Evolutionary conservation across 305 asterid species (phyloP).

Genomic region (Solanum hybrid): DNA sequence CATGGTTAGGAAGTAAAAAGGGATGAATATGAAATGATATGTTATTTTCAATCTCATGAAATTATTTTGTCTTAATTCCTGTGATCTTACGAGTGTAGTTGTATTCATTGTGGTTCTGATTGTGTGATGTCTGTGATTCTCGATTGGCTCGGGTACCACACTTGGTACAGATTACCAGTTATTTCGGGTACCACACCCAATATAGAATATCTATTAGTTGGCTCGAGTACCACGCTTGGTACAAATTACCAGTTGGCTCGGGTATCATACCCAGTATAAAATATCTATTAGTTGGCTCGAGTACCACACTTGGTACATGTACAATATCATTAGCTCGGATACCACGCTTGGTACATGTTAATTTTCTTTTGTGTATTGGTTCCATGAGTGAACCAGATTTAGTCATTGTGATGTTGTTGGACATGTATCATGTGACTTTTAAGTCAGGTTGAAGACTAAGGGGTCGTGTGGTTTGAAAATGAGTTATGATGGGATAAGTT

Average conservation of each 20-base stretch:
- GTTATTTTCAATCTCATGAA: background rate
- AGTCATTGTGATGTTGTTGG: background rate
- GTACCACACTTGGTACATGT: background rate
- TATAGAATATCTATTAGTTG: background rate
- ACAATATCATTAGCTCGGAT: background rate
- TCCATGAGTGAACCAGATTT: background rate
- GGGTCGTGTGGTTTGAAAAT: too few relatives aligned
- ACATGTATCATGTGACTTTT: background rate
- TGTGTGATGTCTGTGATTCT: background rate
- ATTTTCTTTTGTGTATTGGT: background rate
- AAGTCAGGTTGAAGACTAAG: background rate
- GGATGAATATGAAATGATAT: background rate
- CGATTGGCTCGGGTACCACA: background rate
- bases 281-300: too few relatives aligned
- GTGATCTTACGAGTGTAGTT: background rate
- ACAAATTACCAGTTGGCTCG: too few relatives aligned
- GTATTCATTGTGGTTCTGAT: background rate
- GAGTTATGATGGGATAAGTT: too few relatives aligned
- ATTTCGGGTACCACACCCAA: background rate
- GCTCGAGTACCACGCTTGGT: background rate
- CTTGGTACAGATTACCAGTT: background rate
- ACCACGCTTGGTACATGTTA: too few relatives aligned
- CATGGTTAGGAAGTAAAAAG: background rate
- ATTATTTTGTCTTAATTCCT: background rate
- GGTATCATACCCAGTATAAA: too few relatives aligned